phyloP scores from a whole-genome alignment of 2,329 filamentous ascomycete genomes.

The Alternaria dauci region DNA sequence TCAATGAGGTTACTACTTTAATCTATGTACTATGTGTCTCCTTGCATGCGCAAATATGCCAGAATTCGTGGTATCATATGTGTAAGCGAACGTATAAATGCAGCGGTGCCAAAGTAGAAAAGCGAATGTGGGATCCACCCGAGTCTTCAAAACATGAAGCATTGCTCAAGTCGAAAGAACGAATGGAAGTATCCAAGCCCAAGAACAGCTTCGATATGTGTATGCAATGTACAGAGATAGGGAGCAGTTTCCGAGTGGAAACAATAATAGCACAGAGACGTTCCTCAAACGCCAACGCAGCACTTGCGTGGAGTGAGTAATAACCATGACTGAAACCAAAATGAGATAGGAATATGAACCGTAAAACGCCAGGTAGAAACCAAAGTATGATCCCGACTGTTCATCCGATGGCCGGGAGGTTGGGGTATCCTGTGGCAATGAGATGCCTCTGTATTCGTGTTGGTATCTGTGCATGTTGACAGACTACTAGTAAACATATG shows the following conservation, averaged over 20 bases:
- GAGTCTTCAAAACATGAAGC: background rate
- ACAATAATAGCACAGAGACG: background rate
- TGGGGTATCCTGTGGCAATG: conserved; percentile 17
- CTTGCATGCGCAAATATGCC: background rate
- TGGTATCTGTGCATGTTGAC: background rate
- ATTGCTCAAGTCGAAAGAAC: background rate
- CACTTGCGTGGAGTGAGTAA: conserved; percentile 15
- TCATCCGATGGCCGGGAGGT: conserved; percentile 4
- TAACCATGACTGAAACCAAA: background rate
- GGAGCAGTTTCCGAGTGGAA: background rate
- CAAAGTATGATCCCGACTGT: conserved; percentile 4
- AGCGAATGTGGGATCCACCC: background rate
- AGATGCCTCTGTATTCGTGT: conserved; percentile 10
- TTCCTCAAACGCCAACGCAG: conserved; percentile 12
- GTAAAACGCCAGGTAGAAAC: conserved; percentile 8
- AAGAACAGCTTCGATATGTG: background rate
- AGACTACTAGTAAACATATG: conserved; percentile 41
- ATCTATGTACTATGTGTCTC: background rate
- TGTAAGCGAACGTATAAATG: conserved; percentile 1
- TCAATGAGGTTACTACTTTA: background rate
- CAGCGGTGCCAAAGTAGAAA: background rate
- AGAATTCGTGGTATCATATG: background rate
- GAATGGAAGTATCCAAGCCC: background rate
- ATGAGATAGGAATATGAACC: background rate
- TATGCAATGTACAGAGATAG: conserved; percentile 6